Base-by-base conservation (phyloP, 805 yeast genomes). In the Candida xyloterini region DNA sequence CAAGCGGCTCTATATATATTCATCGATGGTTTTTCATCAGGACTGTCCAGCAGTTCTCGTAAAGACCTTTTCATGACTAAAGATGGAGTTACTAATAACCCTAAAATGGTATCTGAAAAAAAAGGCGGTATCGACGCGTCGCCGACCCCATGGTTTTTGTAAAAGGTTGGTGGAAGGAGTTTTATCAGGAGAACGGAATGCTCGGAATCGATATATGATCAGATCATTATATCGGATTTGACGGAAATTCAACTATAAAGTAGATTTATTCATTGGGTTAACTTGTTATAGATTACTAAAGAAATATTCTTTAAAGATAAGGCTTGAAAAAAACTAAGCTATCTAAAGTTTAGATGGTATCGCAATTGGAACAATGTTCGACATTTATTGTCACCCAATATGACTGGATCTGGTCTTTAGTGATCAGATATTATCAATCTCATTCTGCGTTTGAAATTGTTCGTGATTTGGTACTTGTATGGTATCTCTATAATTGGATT, bases 1-100 rank as follows among this genome's bases (percentile, higher is more conserved):
- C 96, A 89, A 1, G 95, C 95, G 9, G 42, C 42, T 9, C 42
- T 28, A 25, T 39, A 39, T 11, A 39, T 13, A 21, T 33, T 33
- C n/a, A 39, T 29, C 11, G 38, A 20, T 7, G 37, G 33, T 30
- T 30, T 33, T 23, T 39, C 34, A 10, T 39, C 38, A 4, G 42
- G 5, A 16, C 36, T 29, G 27, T 21, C 30, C 30, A 39, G 30
- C 33, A 39, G 38, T 28, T 39, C 29, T 15, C 31, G 36, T n/a
- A 38, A 27, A n/a, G 42, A 38, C 21, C 42, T 36, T 27, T 38
- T 38, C 42, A 38, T 38, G 15, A 18, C 20, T 18, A 18, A 18
- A 18, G 20, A 18, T 5, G 20, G 20, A 18, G 20, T 5, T 5
- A 5, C 20, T 18, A 6, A 18, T 4, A 15, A 15, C 13, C 9